Evolutionary conservation across 2,329 filamentous ascomycete genomes (phyloP), one percentile per base, ranked within the genome.

Genomic region (Botrytis byssoidea): DNA sequence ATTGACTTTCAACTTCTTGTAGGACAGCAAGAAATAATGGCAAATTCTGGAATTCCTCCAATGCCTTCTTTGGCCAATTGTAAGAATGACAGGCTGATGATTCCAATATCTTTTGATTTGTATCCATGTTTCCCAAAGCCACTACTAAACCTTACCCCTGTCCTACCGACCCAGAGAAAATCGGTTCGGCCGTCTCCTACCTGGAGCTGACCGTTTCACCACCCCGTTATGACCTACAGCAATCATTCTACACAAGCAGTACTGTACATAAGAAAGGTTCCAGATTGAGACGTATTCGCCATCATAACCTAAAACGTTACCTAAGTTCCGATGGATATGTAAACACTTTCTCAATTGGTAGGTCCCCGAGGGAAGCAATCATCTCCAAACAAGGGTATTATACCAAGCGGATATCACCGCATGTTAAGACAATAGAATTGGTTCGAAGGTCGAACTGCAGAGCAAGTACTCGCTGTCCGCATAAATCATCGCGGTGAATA

Each of bases 151-250:
- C 16, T n/a, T 7, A 40, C 12, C 59, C 60, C 25, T 42, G 59
- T 37, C n/a, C 60, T 35, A 40, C 59, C 35, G 14, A n/a, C 16
- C 18, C 12, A 29, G 20, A 61, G 37, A 29, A 16, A 64, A 64
- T 64, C 42, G 63, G 42, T 25, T 65, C 42, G 42, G 29, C 63
- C 63, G 63, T 35, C 61, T 44, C n/a, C 40, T 22, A 14, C 25
- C 29, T 46, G n/a, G 42, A 46, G 42, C 63, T 65, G 63, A 65
- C 63, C 63, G 42, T 63, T 63, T 40, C 60, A 63, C n/a, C 60
- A 14, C 25, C 60, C 35, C 35, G 35, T 65, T 65, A 25, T 46
- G 42, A 65, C 42, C 18, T 65, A 46, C 63, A 65, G n/a, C 44
- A 29, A 46, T 65, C 63, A 65, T n/a, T 65, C n/a, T 25, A 65